These are phyloP conservation scores for Xerocomellus dryophilus DNA, from an alignment of 768 basidiomycete species.

Conservation along the genomic window DNA sequence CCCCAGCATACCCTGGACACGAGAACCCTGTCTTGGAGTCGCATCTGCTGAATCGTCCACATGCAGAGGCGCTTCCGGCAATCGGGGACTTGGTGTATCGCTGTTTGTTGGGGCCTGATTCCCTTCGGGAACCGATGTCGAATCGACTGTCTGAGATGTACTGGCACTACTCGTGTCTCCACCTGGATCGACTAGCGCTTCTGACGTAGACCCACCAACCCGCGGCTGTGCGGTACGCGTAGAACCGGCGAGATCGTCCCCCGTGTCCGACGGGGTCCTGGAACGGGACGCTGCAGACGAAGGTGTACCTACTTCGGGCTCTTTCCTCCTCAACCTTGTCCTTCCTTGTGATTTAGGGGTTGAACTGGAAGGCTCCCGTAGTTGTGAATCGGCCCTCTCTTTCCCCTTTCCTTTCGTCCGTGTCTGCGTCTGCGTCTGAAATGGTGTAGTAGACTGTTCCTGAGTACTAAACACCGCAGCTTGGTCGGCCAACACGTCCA, in stretches of 20 bases:
- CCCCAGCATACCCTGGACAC: not conserved
- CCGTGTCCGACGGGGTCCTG: constrained; percentile 11
- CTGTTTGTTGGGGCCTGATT: not conserved
- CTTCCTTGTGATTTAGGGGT: constrained; percentile 8
- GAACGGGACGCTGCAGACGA: constrained; percentile 12
- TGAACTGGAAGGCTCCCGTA: constrained; percentile 1
- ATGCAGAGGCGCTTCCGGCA: not conserved
- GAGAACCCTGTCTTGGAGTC: constrained; percentile 21
- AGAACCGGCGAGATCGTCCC: not conserved
- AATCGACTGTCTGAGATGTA: constrained; percentile 8
- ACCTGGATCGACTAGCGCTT: constrained; percentile 21
- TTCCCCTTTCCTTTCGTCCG: constrained; percentile 23
- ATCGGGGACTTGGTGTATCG: not conserved
- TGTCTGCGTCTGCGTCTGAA: not conserved
- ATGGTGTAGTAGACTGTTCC: constrained; percentile 19
- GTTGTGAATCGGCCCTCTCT: constrained; percentile 8
- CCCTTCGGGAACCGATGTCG: not conserved
- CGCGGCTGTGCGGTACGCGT: not conserved
- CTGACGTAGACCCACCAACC: not conserved
- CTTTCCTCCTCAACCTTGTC: constrained; percentile 10
- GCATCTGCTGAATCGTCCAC: constrained; percentile 7
- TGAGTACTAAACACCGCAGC: constrained; percentile 53
- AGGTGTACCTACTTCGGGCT: not conserved
- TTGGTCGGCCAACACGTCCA: constrained; percentile 75
- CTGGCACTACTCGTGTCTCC: constrained; percentile 7